A percentile compares a stretch with the other conserved stretches of the same genome.
Evolutionary conservation across 345 rosid species (phyloP).

Genomic region (Microthlaspi erraticum): DNA sequence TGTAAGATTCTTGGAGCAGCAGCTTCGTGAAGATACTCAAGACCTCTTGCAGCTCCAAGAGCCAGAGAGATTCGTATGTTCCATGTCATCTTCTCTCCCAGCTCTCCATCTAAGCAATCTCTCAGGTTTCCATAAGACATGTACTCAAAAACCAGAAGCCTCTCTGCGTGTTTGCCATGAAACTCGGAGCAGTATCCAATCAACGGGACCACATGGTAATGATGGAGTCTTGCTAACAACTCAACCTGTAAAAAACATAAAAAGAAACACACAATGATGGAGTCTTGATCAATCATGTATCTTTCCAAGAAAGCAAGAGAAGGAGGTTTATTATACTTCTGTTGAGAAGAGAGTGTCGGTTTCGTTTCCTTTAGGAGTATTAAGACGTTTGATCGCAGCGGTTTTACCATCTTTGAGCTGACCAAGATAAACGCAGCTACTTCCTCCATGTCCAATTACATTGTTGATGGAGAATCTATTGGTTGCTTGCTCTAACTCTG

Average conservation of each 20-base stretch:
- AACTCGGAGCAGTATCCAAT: slow-evolving; percentile 87
- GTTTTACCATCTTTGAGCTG: slow-evolving; percentile 80
- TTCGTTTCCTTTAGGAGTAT: slow-evolving; percentile 65
- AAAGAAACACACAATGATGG: neutral
- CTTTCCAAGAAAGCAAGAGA: neutral
- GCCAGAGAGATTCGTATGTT: slow-evolving; percentile 81
- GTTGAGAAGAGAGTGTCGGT: slow-evolving; percentile 65
- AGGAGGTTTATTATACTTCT: slow-evolving; percentile 56
- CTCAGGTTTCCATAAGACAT: slow-evolving; percentile 83
- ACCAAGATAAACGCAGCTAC: slow-evolving; percentile 86
- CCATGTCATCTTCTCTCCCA: slow-evolving; percentile 78
- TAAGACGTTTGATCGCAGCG: slow-evolving; percentile 86
- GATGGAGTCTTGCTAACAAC: slow-evolving; percentile 84
- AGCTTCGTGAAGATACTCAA: slow-evolving; percentile 98
- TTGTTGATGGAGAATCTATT: slow-evolving; percentile 71
- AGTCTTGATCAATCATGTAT: neutral
- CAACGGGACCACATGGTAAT: slow-evolving; percentile 92
- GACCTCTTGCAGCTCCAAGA: slow-evolving; percentile 95
- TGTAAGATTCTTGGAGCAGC: slow-evolving; percentile 98
- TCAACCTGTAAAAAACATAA: slow-evolving; percentile 63
- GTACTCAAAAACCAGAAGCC: slow-evolving; percentile 87
- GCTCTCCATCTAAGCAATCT: slow-evolving; percentile 74
- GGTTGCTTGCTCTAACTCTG: slow-evolving; percentile 79
- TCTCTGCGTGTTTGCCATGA: slow-evolving; percentile 76
- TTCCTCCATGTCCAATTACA: slow-evolving; percentile 87